Evolutionary conservation across 2,329 filamentous ascomycete genomes (phyloP).

Genomic region (Epichloe hybrida): DNA sequence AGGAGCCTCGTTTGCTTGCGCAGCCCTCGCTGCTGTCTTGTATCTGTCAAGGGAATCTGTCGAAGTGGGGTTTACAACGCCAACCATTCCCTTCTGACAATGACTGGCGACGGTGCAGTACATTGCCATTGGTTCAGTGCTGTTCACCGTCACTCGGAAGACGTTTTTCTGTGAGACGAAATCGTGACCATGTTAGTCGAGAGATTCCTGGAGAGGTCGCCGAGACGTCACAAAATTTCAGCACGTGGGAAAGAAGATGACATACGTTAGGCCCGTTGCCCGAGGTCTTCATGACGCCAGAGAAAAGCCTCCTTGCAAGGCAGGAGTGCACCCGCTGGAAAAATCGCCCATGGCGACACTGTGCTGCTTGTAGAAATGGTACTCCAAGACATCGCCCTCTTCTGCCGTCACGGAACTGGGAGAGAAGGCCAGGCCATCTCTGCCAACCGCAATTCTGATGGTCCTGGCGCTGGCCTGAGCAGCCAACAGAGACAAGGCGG

Average conservation of each 20-base stretch:
- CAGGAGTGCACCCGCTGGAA: slow-evolving; percentile 32
- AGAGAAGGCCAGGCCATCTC: slow-evolving; percentile 26
- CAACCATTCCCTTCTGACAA: slow-evolving; percentile 20
- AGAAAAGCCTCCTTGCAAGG: slow-evolving; percentile 6
- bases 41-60: slow-evolving; percentile 10
- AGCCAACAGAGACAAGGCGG: slow-evolving; percentile 7
- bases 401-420: slow-evolving; percentile 21
- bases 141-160: slow-evolving; percentile 15
- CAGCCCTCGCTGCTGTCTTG: slow-evolving; percentile 5
- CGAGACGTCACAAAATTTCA: not conserved
- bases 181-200: slow-evolving; percentile 2
- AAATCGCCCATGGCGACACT: slow-evolving; percentile 33
- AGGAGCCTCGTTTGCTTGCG: slow-evolving; percentile 6
- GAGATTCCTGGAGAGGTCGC: not conserved
- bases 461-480: slow-evolving; percentile 13
- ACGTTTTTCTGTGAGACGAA: slow-evolving; percentile 5
- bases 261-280: not conserved
- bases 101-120: slow-evolving; percentile 16
- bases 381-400: slow-evolving; percentile 34
- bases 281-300: slow-evolving; percentile 4
- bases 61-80: slow-evolving; percentile 15
- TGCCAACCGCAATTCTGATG: slow-evolving; percentile 27
- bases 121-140: slow-evolving; percentile 17
- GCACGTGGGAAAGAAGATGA: not conserved
- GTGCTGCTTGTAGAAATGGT: slow-evolving; percentile 35